These are phyloP conservation scores for Thalassiosira gravida DNA, from an alignment of 352 stramenopile species.

Conservation along the genomic window DNA sequence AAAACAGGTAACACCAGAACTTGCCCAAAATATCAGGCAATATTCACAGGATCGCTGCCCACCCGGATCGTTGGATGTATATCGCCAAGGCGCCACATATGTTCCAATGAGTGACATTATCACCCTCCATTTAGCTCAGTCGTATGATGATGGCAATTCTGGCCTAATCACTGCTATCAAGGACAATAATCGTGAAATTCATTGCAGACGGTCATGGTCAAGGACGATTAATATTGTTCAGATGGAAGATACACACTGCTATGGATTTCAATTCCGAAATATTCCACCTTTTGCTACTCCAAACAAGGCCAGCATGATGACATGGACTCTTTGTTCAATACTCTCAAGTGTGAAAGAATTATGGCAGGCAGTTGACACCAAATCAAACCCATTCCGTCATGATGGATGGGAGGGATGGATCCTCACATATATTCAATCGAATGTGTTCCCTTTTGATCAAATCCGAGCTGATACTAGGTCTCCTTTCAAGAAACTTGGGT, in stretches of 20 bases:
- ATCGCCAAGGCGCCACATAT: constrained; percentile 18
- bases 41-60: too few relatives aligned
- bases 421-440: constrained; percentile 8
- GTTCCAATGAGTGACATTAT: constrained; percentile 8
- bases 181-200: not conserved
- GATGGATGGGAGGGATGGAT: constrained; percentile 9
- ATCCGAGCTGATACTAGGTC: constrained; percentile 1
- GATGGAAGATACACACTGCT: constrained; percentile 20
- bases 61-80: constrained; percentile 3
- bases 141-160: constrained; percentile 4
- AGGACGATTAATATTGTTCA: constrained; percentile 20
- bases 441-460: constrained; percentile 5
- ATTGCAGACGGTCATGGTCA: constrained; percentile 14
- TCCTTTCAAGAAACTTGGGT: constrained; percentile 5
- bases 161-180: constrained; percentile 1
- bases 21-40: constrained; percentile 11
- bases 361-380: constrained; percentile 12
- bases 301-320: constrained; percentile 17
- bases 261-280: constrained; percentile 21
- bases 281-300: not conserved
- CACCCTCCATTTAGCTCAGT: constrained; percentile 3
- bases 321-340: constrained; percentile 17
- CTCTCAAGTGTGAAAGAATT: constrained; percentile 17
- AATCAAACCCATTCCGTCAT: not conserved
- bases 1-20: constrained; percentile 3